These are phyloP conservation scores for Coniochaeta sp. DNA, from an alignment of 2,329 filamentous ascomycete species.

Conservation along the genomic window DNA sequence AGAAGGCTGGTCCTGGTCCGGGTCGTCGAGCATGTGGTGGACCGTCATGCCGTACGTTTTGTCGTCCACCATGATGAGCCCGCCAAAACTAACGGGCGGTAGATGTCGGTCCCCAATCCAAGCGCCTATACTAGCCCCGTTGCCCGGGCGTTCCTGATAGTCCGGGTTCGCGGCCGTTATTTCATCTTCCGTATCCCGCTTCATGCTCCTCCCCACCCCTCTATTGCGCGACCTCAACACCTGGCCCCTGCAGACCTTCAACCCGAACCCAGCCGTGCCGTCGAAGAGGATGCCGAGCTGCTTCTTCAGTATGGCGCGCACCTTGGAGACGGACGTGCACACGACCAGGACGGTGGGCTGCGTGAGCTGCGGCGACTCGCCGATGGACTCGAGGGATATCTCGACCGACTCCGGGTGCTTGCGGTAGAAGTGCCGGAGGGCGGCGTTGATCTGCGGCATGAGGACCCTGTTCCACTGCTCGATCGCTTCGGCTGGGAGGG, in stretches of 20 bases:
- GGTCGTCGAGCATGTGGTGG: conserved; percentile 87
- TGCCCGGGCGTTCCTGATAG: conserved; percentile 71
- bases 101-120: conserved; percentile 81
- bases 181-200: conserved; percentile 31
- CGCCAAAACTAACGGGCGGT: conserved; percentile 85
- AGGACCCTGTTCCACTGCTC: conserved; percentile 66
- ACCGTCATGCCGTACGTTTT: conserved; percentile 91
- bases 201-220: conserved; percentile 32
- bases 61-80: conserved; percentile 77
- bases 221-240: conserved; percentile 53
- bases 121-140: conserved; percentile 88
- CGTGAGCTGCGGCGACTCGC: conserved; percentile 58
- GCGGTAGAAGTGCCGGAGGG: conserved; percentile 63
- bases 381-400: conserved; percentile 69
- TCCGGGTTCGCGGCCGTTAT: conserved; percentile 56
- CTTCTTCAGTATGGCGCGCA: conserved; percentile 64
- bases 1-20: conserved; percentile 29
- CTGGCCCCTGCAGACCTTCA: conserved; percentile 67
- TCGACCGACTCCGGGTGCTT: conserved; percentile 72
- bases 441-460: conserved; percentile 66
- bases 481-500: conserved; percentile 52
- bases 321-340: conserved; percentile 67
- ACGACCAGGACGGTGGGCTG: conserved; percentile 70
- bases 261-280: conserved; percentile 49
- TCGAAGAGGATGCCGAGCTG: conserved; percentile 62